Percentiles rank a stretch among this genome's conserved stretches.
Conservation (phyloP, 192 early-diverging fungal species). For the Chytriomyces confervae region DNA sequence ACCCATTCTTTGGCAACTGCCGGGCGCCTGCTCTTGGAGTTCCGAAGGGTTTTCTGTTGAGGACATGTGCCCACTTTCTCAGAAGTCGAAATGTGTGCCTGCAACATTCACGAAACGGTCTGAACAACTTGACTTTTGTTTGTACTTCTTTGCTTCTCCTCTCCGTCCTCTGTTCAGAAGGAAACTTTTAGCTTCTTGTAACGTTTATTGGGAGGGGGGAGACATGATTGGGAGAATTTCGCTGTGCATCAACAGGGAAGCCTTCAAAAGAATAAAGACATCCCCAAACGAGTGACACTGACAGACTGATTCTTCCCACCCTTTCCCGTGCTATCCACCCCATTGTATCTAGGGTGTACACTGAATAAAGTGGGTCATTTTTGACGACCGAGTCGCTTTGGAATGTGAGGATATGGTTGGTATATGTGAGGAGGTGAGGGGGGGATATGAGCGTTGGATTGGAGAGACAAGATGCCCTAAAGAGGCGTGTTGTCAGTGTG, state of each 20-base stretch:
- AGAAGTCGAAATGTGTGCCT: too few relatives aligned
- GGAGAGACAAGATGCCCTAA: background rate
- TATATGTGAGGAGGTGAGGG: background rate
- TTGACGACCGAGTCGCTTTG: background rate
- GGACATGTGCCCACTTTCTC: too few relatives aligned
- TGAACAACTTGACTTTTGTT: too few relatives aligned
- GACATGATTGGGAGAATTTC: background rate
- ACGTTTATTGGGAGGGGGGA: background rate
- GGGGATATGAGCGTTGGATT: background rate
- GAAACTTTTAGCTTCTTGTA: background rate
- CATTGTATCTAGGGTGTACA: conserved; percentile 23
- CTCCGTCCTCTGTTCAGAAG: background rate
- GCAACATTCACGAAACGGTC: too few relatives aligned
- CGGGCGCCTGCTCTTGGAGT: too few relatives aligned
- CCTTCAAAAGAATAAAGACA: background rate
- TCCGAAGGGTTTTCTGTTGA: too few relatives aligned
- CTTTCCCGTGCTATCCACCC: conserved; percentile 24
- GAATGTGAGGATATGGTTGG: background rate
- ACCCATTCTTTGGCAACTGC: too few relatives aligned
- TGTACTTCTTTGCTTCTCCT: too few relatives aligned
- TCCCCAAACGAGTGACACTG: background rate
- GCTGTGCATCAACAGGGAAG: background rate
- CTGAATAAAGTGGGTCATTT: conserved; percentile 15
- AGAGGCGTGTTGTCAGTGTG: background rate
- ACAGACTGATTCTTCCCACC: conserved; percentile 17